Evolutionary conservation across 2,329 filamentous ascomycete genomes (phyloP).

Genomic region (Raffaelea arxii): DNA sequence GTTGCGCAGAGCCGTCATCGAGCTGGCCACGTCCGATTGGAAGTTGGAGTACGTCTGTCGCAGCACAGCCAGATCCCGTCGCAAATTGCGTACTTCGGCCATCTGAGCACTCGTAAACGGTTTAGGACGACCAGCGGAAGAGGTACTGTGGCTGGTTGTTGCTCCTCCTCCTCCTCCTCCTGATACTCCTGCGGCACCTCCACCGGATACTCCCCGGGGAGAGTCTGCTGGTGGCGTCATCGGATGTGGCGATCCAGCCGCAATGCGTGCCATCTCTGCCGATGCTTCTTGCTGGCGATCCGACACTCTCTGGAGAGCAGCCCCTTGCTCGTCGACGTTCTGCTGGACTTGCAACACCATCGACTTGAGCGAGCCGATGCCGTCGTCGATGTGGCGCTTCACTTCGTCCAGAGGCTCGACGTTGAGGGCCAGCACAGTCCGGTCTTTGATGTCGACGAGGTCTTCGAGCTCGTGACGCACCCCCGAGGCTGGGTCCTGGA

Average conservation of each 20-base stretch:
- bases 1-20: conserved; percentile 71
- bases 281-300: conserved; percentile 84
- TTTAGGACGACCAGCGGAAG: conserved; percentile 41
- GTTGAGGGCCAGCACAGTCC: conserved; percentile 89
- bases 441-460: conserved; percentile 83
- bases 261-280: conserved; percentile 66
- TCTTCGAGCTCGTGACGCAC: conserved; percentile 97
- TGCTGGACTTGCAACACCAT: conserved; percentile 82
- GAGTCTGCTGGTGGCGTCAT: conserved; percentile 35
- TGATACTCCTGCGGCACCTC: too few relatives aligned
- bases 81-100: conserved; percentile 69
- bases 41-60: conserved; percentile 91
- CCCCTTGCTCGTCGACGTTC: conserved; percentile 73
- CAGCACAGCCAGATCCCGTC: conserved; percentile 81
- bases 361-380: conserved; percentile 66
- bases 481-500: conserved; percentile 90
- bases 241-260: conserved; percentile 25
- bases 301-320: conserved; percentile 74
- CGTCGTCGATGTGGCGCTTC: conserved; percentile 91
- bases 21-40: conserved; percentile 75
- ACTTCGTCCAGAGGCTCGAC: conserved; percentile 91
- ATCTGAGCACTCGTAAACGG: conserved; percentile 46
- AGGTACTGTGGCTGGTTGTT: conserved; percentile 25
- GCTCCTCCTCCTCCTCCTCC: conserved; percentile 21
- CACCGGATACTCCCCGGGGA: too few relatives aligned